Evolutionary conservation across 1,284 basidiomycete genomes (phyloP).

Genomic region (Cystobasidiaceae sp.): DNA sequence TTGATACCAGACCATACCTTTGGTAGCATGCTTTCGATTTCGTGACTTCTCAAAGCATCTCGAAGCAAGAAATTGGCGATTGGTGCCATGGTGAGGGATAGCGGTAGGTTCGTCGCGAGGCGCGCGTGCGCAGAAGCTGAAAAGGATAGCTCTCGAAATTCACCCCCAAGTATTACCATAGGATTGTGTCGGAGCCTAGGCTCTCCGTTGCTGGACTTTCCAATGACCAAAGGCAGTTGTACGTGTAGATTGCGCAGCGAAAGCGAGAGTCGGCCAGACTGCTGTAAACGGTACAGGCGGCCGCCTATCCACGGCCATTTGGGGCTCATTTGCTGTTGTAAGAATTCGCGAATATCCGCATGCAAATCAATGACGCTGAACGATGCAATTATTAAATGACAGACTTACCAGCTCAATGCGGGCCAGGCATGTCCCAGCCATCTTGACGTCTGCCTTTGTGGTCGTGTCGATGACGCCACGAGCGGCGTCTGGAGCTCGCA

Average conservation of each 20-base stretch:
- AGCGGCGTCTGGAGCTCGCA: constrained; percentile 17
- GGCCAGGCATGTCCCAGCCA: background rate
- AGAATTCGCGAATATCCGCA: no score
- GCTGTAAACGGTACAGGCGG: no score
- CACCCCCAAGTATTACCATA: constrained; percentile 4
- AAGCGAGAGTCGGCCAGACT: no score
- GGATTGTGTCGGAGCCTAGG: constrained; percentile 1
- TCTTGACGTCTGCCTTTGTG: constrained; percentile 1
- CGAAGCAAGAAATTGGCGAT: constrained; percentile 24
- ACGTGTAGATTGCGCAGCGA: no score
- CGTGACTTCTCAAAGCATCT: constrained; percentile 14
- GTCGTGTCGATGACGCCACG: background rate
- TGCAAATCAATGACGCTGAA: no score
- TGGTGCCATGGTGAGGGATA: constrained; percentile 13
- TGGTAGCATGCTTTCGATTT: background rate
- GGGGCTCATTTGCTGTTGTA: no score
- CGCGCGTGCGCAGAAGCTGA: background rate
- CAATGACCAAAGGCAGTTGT: no score
- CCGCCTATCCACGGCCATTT: no score
- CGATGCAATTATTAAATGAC: no score
- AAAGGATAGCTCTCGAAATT: constrained; percentile 9
- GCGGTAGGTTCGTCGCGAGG: constrained; percentile 12
- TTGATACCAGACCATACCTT: background rate
- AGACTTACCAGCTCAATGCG: constrained; percentile 19
- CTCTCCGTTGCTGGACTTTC: constrained; percentile 4